Conservation (phyloP, 768 basidiomycete genomes). For the Nevesoporus exiguus region DNA sequence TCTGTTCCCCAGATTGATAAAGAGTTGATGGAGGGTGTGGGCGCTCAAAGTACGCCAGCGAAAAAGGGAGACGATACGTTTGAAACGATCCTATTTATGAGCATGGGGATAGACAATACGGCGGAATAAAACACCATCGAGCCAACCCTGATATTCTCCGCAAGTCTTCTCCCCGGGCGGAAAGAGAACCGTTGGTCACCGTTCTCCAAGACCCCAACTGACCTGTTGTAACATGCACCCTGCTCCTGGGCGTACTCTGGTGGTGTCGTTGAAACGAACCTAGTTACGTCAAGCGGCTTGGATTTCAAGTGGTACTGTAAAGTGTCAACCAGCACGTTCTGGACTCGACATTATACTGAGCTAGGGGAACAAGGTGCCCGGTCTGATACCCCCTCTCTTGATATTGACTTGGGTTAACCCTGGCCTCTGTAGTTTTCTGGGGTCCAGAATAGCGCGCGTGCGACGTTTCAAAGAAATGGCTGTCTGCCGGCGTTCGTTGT, state of each 20-base stretch:
- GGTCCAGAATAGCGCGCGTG: slow-evolving; percentile 49
- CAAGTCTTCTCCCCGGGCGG: neutral
- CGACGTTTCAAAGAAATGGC: slow-evolving; percentile 42
- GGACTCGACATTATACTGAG: slow-evolving; percentile 35
- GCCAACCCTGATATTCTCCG: too few species aligned
- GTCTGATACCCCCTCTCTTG: slow-evolving; percentile 40
- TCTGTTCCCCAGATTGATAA: slow-evolving; percentile 46
- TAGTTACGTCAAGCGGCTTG: slow-evolving; percentile 40
- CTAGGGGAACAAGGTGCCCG: slow-evolving; percentile 41
- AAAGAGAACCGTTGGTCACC: slow-evolving; percentile 49
- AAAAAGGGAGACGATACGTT: slow-evolving; percentile 67
- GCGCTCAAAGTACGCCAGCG: slow-evolving; percentile 40
- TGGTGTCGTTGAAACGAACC: slow-evolving; percentile 40
- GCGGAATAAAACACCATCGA: neutral
- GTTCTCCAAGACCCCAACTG: slow-evolving; percentile 51
- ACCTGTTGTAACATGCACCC: slow-evolving; percentile 48
- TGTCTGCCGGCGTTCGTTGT: slow-evolving; percentile 41
- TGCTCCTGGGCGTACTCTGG: slow-evolving; percentile 46
- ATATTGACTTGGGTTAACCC: slow-evolving; percentile 45
- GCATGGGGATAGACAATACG: slow-evolving; percentile 16
- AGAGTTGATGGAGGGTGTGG: slow-evolving; percentile 57
- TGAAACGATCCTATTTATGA: slow-evolving; percentile 57
- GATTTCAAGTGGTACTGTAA: slow-evolving; percentile 44
- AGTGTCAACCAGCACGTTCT: slow-evolving; percentile 13
- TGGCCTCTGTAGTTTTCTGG: slow-evolving; percentile 21